These are phyloP conservation scores for Tanozyma kutaoensis DNA, from an alignment of 805 yeast species.

Conservation along the genomic window DNA sequence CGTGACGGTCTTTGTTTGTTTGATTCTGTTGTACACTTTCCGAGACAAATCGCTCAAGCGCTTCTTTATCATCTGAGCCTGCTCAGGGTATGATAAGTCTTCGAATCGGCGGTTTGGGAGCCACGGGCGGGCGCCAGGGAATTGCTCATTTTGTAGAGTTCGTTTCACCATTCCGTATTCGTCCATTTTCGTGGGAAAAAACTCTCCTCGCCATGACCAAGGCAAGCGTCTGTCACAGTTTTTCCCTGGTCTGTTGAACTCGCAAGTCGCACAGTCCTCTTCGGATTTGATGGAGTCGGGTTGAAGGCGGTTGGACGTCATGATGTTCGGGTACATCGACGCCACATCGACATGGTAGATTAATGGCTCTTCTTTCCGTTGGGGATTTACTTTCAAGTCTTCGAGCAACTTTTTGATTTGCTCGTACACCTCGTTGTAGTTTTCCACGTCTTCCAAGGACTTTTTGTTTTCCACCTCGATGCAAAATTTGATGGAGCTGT, in stretches of 20 bases:
- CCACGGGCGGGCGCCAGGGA: constrained; percentile 48
- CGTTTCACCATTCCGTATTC: constrained; percentile 86
- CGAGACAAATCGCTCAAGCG: constrained; percentile 74
- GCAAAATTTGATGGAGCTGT: constrained; percentile 67
- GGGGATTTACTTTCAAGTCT: constrained; percentile 49
- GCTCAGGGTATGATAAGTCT: constrained; percentile 65
- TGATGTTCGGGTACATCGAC: constrained; percentile 97
- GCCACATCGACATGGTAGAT: constrained; percentile 98
- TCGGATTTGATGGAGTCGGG: constrained; percentile 96
- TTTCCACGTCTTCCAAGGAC: constrained; percentile 62
- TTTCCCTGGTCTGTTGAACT: constrained; percentile 91
- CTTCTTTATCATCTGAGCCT: constrained; percentile 61
- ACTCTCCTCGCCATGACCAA: constrained; percentile 99
- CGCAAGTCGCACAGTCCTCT: constrained; percentile 95
- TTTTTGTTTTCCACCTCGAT: constrained; percentile 71
- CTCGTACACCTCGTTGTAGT: constrained; percentile 62
- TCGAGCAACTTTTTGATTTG: constrained; percentile 39
- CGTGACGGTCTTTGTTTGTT: constrained; percentile 71
- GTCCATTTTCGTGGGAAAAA: constrained; percentile 76
- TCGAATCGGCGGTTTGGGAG: constrained; percentile 54
- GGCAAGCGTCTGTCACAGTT: constrained; percentile 81
- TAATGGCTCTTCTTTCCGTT: constrained; percentile 64
- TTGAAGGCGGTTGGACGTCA: constrained; percentile 93
- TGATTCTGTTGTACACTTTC: constrained; percentile 72
- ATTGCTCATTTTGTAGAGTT: constrained; percentile 66